Conservation (phyloP, 495 filamentous ascomycete species). For the Tuber borchii region DNA sequence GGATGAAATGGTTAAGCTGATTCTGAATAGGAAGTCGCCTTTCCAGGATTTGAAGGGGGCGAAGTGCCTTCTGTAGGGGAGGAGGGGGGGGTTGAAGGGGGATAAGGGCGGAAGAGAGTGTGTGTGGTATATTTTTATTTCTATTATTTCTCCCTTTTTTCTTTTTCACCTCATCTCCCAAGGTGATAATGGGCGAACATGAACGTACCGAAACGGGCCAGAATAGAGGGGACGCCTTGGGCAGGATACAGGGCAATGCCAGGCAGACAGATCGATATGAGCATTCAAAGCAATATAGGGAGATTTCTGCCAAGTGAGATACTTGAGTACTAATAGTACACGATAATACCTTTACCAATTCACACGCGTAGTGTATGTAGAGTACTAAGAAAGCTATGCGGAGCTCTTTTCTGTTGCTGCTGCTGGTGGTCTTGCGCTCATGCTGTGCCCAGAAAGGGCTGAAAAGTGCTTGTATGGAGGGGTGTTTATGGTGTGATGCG, state of each 20-base stretch:
- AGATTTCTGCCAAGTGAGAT: neutral
- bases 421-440: conserved; percentile 27
- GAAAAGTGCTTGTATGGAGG: neutral
- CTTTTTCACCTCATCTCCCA: conserved; percentile 22
- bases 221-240: conserved; percentile 24
- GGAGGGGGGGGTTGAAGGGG: conserved; percentile 18
- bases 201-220: conserved; percentile 19
- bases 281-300: neutral
- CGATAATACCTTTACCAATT: neutral
- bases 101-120: conserved; percentile 17
- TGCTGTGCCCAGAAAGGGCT: conserved; percentile 15
- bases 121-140: conserved; percentile 18
- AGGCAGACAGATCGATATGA: neutral
- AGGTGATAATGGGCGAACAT: conserved; percentile 25
- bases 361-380: conserved; percentile 14
- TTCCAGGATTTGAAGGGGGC: conserved; percentile 23
- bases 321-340: neutral
- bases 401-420: conserved; percentile 18
- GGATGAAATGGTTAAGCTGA: conserved; percentile 36
- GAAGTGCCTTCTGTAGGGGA: conserved; percentile 5
- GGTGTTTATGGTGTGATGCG: neutral
- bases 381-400: conserved; percentile 2
- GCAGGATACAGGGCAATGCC: conserved; percentile 30
- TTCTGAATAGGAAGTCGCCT: conserved; percentile 33
- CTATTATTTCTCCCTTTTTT: conserved; percentile 4